These are phyloP conservation scores for Grammothele lineata DNA, from an alignment of 768 basidiomycete species.

Conservation along the genomic window DNA sequence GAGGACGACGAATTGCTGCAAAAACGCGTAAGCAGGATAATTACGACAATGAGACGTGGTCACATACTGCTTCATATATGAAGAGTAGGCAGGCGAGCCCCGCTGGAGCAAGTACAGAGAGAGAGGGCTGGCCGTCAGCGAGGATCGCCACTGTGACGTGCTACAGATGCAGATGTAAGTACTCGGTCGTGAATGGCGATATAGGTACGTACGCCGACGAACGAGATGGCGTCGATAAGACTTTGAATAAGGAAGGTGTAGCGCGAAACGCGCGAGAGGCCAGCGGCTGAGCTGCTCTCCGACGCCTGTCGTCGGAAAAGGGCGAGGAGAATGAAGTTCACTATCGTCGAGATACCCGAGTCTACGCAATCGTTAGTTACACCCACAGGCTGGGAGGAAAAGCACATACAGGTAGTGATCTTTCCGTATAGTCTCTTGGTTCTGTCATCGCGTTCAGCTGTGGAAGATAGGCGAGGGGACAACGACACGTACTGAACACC, in stretches of 20 bases:
- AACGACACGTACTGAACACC: constrained; percentile 67
- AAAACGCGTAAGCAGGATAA: background rate
- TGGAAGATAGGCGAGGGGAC: too few species aligned
- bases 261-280: constrained; percentile 72
- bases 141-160: constrained; percentile 88
- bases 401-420: constrained; percentile 39
- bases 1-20: constrained; percentile 78
- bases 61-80: constrained; percentile 75
- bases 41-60: background rate
- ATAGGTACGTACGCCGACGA: constrained; percentile 53
- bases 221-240: constrained; percentile 76
- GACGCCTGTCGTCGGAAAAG: constrained; percentile 74
- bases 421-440: constrained; percentile 39
- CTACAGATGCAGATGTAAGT: constrained; percentile 19
- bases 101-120: constrained; percentile 80
- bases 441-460: constrained; percentile 15
- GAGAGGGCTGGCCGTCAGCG: constrained; percentile 74
- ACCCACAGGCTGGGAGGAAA: background rate
- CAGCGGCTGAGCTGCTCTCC: constrained; percentile 71
- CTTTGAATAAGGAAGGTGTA: constrained; percentile 83
- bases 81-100: constrained; percentile 80
- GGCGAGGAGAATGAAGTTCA: constrained; percentile 62
- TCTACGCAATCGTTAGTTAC: constrained; percentile 38
- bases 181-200: background rate
- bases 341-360: constrained; percentile 62